Evolutionary conservation across 2,329 filamentous ascomycete genomes (phyloP), one percentile per base, ranked within the genome.

Genomic region (Arthrinium phaeospermum): DNA sequence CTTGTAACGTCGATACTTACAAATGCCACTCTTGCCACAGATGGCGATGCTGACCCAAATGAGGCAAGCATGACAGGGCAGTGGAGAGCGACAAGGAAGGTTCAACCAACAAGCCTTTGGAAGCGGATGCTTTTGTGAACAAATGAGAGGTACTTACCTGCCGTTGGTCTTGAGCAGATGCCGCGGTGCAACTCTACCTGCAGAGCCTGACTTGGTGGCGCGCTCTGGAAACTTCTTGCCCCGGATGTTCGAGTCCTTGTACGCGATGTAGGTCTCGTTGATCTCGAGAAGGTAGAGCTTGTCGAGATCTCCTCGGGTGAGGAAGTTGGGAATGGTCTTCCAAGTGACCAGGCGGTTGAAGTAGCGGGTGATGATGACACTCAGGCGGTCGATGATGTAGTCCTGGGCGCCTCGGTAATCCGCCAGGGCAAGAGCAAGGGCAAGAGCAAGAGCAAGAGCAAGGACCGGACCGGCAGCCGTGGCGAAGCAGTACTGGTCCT

Each of bases 401-500:
- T 22, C 27, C 24, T 27, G 37, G 2, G 57, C 70, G 7, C 53
- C 22, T 3, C 64, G 27, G 45, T 71, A 71, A 27, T 71, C 70
- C 2, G 70, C 41, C 24, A 67, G 24, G 16, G 12, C 53, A 24
- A 10, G 37, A 2, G 7, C 37, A 41, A 68, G 4, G 1, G 70
- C 70, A 12, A 12, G 47, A 30, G 27, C 27, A 30, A 30, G 27
- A 30, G 24, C 3, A 30, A 30, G 4, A 30, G 27, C 27, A 30
- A 71, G 30, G 44, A 47, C 12, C 1, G n/a, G 24, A 12, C 44
- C 70, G 16, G 41, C 51, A 8, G 22, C 5, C 3, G n/a, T 22
- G 16, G 10, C 6, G 45, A 71, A 24, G 24, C 13, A 0, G 57
- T 51, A 64, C 10, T n/a, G 30, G 19, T 22, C 22, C 12, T 34